Evolutionary conservation across 148 eudicot species (phyloP).

Genomic region (Rhododendron griersonianum): DNA sequence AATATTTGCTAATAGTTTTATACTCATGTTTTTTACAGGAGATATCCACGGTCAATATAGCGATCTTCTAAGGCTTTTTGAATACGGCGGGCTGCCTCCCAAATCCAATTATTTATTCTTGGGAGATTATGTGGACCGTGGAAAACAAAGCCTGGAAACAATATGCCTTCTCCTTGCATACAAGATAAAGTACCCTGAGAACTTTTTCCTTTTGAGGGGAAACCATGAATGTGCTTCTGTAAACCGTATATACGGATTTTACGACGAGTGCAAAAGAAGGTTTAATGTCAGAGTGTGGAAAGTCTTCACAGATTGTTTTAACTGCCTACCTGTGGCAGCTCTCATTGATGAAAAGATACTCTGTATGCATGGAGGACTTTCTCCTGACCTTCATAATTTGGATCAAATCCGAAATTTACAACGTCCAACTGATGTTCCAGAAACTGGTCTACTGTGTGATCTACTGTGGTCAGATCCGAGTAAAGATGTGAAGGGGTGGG

Average conservation of each 20-base stretch:
- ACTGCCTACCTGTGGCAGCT: conserved; percentile 51
- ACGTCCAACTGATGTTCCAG: conserved; percentile 48
- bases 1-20: not conserved
- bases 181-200: conserved; percentile 44
- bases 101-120: conserved; percentile 44
- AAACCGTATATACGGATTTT: conserved; percentile 48
- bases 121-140: conserved; percentile 55
- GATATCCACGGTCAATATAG: conserved; percentile 54
- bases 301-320: conserved; percentile 43
- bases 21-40: conserved; percentile 16
- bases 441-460: conserved; percentile 40
- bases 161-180: conserved; percentile 50
- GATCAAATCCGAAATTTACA: conserved; percentile 41
- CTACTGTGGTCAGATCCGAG: conserved; percentile 51
- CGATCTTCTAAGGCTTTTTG: conserved; percentile 50
- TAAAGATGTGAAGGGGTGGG: conserved; percentile 47
- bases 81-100: conserved; percentile 48
- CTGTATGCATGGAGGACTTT: conserved; percentile 56
- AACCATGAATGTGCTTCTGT: conserved; percentile 58
- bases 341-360: conserved; percentile 47
- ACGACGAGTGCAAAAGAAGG: conserved; percentile 47
- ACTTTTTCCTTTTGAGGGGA: conserved; percentile 44
- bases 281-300: conserved; percentile 44
- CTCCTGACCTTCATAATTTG: conserved; percentile 40
- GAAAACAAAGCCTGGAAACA: conserved; percentile 51